phyloP scores from a whole-genome alignment of 106 monocot genomes.

The Dioscorea dumetorum region DNA sequence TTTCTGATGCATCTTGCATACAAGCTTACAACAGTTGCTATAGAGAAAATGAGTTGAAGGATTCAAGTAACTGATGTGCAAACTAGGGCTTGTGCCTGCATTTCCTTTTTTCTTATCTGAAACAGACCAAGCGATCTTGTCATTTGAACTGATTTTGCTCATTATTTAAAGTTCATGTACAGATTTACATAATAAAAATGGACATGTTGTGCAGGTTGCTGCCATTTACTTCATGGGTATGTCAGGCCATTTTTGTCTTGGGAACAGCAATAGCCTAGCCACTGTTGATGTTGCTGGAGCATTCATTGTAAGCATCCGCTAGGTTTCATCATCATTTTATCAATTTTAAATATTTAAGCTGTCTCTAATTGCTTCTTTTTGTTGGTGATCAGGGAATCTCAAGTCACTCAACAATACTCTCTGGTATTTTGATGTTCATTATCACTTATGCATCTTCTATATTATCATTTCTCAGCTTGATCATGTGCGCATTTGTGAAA shows the following conservation, averaged over 20 bases:
- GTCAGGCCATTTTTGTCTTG: slow-evolving; percentile 90
- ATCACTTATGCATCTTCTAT: slow-evolving; percentile 81
- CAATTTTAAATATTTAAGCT: background rate
- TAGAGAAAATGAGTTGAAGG: too few relatives aligned
- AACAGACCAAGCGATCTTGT: too few relatives aligned
- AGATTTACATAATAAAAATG: background rate
- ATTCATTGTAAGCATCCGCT: slow-evolving; percentile 50
- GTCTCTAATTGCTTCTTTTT: slow-evolving; percentile 2
- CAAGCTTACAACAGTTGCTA: too few relatives aligned
- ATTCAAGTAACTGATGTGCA: too few relatives aligned
- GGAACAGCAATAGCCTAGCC: slow-evolving; percentile 89
- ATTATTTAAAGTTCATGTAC: too few relatives aligned
- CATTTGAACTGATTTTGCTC: too few relatives aligned
- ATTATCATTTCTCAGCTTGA: slow-evolving; percentile 47
- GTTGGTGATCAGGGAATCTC: slow-evolving; percentile 65
- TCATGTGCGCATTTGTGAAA: slow-evolving; percentile 43
- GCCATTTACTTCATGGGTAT: slow-evolving; percentile 81
- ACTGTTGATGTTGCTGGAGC: slow-evolving; percentile 98
- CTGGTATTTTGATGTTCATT: slow-evolving; percentile 81
- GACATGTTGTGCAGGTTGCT: slow-evolving; percentile 44
- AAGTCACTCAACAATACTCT: slow-evolving; percentile 66
- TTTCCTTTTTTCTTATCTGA: too few relatives aligned
- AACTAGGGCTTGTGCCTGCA: too few relatives aligned
- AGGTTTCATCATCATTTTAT: background rate
- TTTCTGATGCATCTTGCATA: background rate